Evolutionary conservation across 169 alveolate genomes (phyloP).

Genomic region (Plasmodium adleri): DNA sequence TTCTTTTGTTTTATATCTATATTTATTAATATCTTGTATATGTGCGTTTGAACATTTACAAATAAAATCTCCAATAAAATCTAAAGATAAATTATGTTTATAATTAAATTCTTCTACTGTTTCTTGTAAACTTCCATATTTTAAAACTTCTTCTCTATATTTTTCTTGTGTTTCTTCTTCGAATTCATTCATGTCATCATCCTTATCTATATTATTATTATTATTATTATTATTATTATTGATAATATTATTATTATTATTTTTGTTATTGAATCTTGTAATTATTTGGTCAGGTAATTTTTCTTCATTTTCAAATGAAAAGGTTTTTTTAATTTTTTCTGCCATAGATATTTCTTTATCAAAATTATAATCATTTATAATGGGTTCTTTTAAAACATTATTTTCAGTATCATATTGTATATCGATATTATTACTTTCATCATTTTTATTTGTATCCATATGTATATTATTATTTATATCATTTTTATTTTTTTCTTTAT

Average conservation of each 20-base stretch:
- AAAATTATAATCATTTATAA: slow-evolving; percentile 37
- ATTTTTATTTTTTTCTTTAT: neutral
- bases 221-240: neutral
- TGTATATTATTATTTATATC: neutral
- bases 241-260: neutral
- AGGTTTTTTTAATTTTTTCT: slow-evolving; percentile 20
- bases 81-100: slow-evolving; percentile 35
- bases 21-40: slow-evolving; percentile 31
- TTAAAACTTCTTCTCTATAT: slow-evolving; percentile 20
- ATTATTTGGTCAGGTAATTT: slow-evolving; percentile 12
- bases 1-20: slow-evolving; percentile 37
- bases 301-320: slow-evolving; percentile 40
- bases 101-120: slow-evolving; percentile 40
- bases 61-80: slow-evolving; percentile 64
- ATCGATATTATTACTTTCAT: neutral
- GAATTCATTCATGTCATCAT: neutral
- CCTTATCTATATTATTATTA: neutral
- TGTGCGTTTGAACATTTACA: slow-evolving; percentile 40
- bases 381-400: slow-evolving; percentile 31
- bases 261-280: neutral
- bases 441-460: neutral
- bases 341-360: slow-evolving; percentile 61
- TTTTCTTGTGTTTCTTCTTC: slow-evolving; percentile 41
- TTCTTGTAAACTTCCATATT: slow-evolving; percentile 52
- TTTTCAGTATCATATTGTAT: neutral